phyloP scores from a whole-genome alignment of 139 green algal genomes.

The Haematococcus lacustris region DNA sequence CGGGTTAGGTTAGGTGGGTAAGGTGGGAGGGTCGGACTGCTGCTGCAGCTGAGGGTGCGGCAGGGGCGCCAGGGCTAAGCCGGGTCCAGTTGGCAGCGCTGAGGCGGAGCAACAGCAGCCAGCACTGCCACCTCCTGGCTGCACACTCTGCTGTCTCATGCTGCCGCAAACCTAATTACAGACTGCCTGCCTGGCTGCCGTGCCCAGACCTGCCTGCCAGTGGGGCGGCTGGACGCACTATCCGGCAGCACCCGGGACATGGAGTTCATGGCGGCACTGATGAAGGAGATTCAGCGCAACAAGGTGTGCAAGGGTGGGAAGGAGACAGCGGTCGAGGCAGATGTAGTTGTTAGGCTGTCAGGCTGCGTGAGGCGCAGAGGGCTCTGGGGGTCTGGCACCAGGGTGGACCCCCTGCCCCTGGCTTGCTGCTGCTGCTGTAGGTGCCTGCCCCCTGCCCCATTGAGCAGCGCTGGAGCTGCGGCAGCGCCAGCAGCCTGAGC shows the following conservation, averaged over 20 bases:
- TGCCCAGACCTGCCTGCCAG: conserved; percentile 27
- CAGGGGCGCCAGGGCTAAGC: too few relatives aligned
- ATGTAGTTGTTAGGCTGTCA: neutral
- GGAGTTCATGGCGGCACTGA: conserved; percentile 71
- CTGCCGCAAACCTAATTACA: too few relatives aligned
- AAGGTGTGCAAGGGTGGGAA: neutral
- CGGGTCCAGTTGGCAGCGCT: too few relatives aligned
- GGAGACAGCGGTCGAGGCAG: neutral
- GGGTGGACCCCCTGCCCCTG: neutral
- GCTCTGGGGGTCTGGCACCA: neutral
- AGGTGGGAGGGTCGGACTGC: neutral
- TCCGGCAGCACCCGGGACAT: conserved; percentile 40
- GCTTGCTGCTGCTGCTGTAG: conserved; percentile 2
- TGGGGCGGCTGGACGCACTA: conserved; percentile 20
- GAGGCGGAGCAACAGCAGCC: neutral
- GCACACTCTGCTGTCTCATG: too few relatives aligned
- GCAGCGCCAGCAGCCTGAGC: conserved; percentile 61
- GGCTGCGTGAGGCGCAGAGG: neutral
- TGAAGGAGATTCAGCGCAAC: conserved; percentile 59
- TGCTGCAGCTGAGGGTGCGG: neutral
- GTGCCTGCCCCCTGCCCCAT: conserved; percentile 85
- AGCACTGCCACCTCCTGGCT: neutral
- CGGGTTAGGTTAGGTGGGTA: neutral
- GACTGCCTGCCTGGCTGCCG: too few relatives aligned
- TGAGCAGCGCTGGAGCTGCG: conserved; percentile 90